phyloP scores from a whole-genome alignment of 2,329 filamentous ascomycete species.

The Trichophyton equinum region DNA sequence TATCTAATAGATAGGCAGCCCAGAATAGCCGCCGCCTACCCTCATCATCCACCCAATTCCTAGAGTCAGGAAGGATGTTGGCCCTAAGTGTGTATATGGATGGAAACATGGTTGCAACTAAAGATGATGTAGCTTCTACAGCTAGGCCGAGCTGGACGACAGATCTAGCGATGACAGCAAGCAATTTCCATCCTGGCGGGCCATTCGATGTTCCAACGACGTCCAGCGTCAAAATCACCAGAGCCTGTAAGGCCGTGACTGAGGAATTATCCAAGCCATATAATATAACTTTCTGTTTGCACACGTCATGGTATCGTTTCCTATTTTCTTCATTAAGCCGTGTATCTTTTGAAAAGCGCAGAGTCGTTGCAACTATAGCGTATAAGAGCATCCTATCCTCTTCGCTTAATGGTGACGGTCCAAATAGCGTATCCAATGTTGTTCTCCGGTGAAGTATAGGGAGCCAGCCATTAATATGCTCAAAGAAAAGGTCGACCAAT shows the following conservation, averaged over 20 bases:
- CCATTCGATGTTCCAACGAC: constrained; percentile 79
- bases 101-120: constrained; percentile 63
- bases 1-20: constrained; percentile 85
- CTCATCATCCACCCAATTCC: constrained; percentile 82
- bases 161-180: constrained; percentile 76
- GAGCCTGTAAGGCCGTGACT: constrained; percentile 72
- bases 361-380: constrained; percentile 75
- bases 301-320: constrained; percentile 62
- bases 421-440: constrained; percentile 71
- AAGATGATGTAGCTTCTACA: constrained; percentile 67
- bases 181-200: constrained; percentile 80
- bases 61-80: constrained; percentile 70
- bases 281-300: constrained; percentile 74
- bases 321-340: constrained; percentile 62
- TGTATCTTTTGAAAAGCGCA: constrained; percentile 69
- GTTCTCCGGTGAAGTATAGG: constrained; percentile 78
- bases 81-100: constrained; percentile 84
- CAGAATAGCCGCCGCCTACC: constrained; percentile 74
- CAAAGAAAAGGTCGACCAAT: constrained; percentile 64
- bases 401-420: constrained; percentile 61
- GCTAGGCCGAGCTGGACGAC: constrained; percentile 79
- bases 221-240: constrained; percentile 77
- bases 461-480: constrained; percentile 72
- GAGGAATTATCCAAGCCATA: constrained; percentile 85
- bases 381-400: constrained; percentile 72